Percentiles rank a stretch among this genome's conserved stretches.
Conservation (phyloP, 2,329 filamentous ascomycete species). For the Monilinia laxa region DNA sequence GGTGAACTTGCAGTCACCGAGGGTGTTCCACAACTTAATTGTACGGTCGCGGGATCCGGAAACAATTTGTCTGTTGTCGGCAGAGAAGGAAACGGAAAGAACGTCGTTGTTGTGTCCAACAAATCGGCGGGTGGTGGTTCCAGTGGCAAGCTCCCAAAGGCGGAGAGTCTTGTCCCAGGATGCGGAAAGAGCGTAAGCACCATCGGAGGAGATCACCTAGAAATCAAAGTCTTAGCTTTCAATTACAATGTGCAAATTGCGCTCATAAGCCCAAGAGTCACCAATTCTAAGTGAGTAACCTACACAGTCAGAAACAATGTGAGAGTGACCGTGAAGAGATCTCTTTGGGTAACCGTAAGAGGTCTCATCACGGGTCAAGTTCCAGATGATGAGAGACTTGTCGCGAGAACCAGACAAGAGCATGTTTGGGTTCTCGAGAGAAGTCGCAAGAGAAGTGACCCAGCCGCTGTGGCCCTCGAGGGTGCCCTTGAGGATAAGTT, state of each 20-base stretch:
- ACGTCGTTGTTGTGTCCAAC: constrained; percentile 99
- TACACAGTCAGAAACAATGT: constrained; percentile 99
- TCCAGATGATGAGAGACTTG: constrained; percentile 99
- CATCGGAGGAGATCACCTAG: constrained; percentile 98
- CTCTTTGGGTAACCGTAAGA: constrained; percentile 99
- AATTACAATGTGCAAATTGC: constrained; percentile 35
- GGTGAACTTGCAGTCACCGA: constrained; percentile 99
- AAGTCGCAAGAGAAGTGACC: constrained; percentile 98
- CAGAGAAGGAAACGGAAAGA: constrained; percentile 99
- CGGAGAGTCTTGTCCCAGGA: constrained; percentile 99
- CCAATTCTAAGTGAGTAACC: constrained; percentile 46
- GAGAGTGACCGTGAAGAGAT: constrained; percentile 96
- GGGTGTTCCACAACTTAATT: constrained; percentile 99
- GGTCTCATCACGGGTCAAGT: constrained; percentile 97
- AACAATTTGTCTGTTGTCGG: constrained; percentile 99
- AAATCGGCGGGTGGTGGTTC: constrained; percentile 95
- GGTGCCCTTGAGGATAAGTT: constrained; percentile 82
- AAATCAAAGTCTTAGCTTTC: constrained; percentile 43
- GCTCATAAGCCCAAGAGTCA: constrained; percentile 17
- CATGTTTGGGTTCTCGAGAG: constrained; percentile 99
- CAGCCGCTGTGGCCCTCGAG: constrained; percentile 99
- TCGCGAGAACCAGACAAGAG: constrained; percentile 96
- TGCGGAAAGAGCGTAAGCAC: constrained; percentile 96
- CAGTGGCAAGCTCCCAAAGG: constrained; percentile 97
- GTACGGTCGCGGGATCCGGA: constrained; percentile 96